Base-by-base conservation (phyloP, 768 basidiomycete species). In the Lactarius sp. region DNA sequence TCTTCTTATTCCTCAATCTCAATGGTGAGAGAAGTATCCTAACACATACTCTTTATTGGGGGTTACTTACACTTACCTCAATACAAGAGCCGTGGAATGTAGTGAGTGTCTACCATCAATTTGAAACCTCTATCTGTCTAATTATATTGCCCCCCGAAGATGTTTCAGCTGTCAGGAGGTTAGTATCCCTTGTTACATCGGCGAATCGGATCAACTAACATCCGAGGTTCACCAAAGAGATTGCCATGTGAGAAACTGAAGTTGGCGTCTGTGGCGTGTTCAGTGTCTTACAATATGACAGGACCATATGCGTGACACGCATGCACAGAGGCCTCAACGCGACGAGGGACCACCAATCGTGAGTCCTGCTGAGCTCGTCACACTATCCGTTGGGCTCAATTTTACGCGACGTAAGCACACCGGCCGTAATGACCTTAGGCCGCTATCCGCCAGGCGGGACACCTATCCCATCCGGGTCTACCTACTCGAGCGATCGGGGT, bases 221-320 rank as follows among this genome's bases (percentile, higher is more conserved):
- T 13, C 20, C 36, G 39, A 13, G n/a, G 4, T 54, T 64, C 14
- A 2, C 36, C 14, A 33, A 47, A 64, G 63, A 56, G 27, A 8
- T 50, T 50, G 47, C 44, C 39, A 64, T 60, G 63, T 64, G 33
- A 55, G 63, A 42, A 31, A 14, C 10, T 42, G 33, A 9, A 33
- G 18, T 46, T 46, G 22, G 9, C 31, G 13, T 44, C 16, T 33
- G 33, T 42, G 37, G 7, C 33, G 6, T n/a, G 18, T 55, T 31
- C 20, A 55, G 33, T 50, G 33, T 54, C 53, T 1, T 34, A 34
- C 46, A 16, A 33, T 42, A 31, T 13, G 10, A 50, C 52, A 66
- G 65, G 52, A 50, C 65, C 4, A 66, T 66, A 27, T 64, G 62
- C 34, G 62, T 63, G 18, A 66, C 61, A 12, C 56, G 52, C 18